A percentile compares a stretch with the other conserved stretches of the same genome.
Evolutionary conservation across 1,139 yeast species (phyloP).

Genomic region (Saccharomyces hybrid): DNA sequence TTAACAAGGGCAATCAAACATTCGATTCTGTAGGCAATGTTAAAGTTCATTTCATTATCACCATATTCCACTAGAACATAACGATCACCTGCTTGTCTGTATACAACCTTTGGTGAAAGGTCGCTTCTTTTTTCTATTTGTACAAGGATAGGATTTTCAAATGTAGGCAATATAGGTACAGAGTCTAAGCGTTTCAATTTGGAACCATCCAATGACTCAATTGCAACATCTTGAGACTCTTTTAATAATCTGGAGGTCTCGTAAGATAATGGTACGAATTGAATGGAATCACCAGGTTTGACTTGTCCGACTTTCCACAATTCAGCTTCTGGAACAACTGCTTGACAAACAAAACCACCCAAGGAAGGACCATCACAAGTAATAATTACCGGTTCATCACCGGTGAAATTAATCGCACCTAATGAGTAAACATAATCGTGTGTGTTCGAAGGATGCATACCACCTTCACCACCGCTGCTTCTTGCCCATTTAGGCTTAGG

Average conservation of each 20-base stretch:
- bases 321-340: slow-evolving; percentile 91
- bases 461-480: slow-evolving; percentile 96
- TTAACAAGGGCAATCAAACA: slow-evolving; percentile 69
- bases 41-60: slow-evolving; percentile 76
- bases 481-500: slow-evolving; percentile 98
- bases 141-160: slow-evolving; percentile 53
- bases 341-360: slow-evolving; percentile 96
- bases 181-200: slow-evolving; percentile 37
- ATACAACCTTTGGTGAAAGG: slow-evolving; percentile 63
- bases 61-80: slow-evolving; percentile 89
- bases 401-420: slow-evolving; percentile 95
- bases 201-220: slow-evolving; percentile 34
- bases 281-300: slow-evolving; percentile 82
- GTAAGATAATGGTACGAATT: slow-evolving; percentile 70
- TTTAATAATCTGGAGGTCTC: slow-evolving; percentile 61
- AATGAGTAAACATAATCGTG: slow-evolving; percentile 95
- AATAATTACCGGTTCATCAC: slow-evolving; percentile 95
- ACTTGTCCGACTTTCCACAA: slow-evolving; percentile 99
- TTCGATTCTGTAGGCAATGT: slow-evolving; percentile 77
- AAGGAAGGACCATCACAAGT: slow-evolving; percentile 97
- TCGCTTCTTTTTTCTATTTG: slow-evolving; percentile 39
- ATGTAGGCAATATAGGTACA: slow-evolving; percentile 30
- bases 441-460: slow-evolving; percentile 94
- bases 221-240: slow-evolving; percentile 47
- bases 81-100: slow-evolving; percentile 96